Conservation (phyloP, 2,329 filamentous ascomycete species). For the Paecilomyces niveus region DNA sequence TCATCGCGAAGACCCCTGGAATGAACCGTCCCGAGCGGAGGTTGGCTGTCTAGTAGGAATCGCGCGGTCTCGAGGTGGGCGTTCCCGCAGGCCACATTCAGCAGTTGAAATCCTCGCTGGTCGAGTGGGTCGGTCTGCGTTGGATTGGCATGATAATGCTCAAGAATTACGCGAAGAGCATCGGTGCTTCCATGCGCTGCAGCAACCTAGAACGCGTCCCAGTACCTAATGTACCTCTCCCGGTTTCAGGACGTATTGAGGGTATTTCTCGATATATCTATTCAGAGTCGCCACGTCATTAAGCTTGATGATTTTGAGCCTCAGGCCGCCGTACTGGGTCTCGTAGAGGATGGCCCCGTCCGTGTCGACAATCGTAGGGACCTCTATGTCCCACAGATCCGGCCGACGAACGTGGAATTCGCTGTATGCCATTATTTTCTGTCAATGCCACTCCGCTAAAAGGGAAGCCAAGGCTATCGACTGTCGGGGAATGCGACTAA, state of each 20-base stretch:
- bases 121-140: constrained; percentile 1
- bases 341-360: constrained; percentile 2
- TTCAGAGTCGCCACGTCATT: constrained; percentile 4
- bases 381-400: not conserved
- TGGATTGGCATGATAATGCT: constrained; percentile 7
- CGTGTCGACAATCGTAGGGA: not conserved
- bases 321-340: not conserved
- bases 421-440: not conserved
- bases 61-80: constrained; percentile 7
- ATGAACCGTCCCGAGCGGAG: constrained; percentile 6
- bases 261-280: constrained; percentile 1
- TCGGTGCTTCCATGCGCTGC: constrained; percentile 9
- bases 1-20: not conserved
- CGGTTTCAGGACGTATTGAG: not conserved
- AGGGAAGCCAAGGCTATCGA: no score
- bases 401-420: not conserved
- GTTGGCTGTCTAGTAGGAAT: constrained; percentile 11
- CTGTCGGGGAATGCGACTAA: no score
- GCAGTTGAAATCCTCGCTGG: constrained; percentile 4
- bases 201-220: constrained; percentile 10
- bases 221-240: not conserved
- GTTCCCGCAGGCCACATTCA: constrained; percentile 8
- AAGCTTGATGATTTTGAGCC: not conserved
- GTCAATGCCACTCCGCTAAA: no score
- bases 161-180: constrained; percentile 10